Conservation (phyloP, 257 asterid species). For the Pogostemon cablin region DNA sequence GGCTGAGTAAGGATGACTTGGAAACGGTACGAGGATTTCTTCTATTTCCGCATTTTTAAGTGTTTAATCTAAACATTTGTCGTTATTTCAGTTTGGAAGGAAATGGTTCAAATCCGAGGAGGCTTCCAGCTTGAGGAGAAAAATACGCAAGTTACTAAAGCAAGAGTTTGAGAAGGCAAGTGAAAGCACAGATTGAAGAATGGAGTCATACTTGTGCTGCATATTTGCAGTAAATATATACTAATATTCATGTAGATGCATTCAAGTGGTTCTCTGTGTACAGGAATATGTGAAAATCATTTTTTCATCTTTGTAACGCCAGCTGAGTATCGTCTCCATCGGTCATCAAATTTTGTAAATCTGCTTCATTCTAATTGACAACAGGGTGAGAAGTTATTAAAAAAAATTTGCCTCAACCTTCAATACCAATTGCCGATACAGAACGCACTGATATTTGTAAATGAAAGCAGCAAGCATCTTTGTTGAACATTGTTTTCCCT, state of each 20-base stretch:
- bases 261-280: conserved; percentile 15
- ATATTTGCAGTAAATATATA: conserved; percentile 32
- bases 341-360: conserved; percentile 1
- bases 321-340: conserved; percentile 6
- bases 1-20: conserved; percentile 61
- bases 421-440: neutral
- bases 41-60: conserved; percentile 17
- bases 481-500: too few relatives aligned
- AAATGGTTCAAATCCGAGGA: conserved; percentile 78
- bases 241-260: conserved; percentile 3
- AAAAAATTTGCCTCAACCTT: neutral
- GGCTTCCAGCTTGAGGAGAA: conserved; percentile 74
- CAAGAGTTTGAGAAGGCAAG: conserved; percentile 54
- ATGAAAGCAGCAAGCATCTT: neutral
- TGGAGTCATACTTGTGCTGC: conserved; percentile 35
- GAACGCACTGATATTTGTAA: neutral
- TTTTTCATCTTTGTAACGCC: neutral
- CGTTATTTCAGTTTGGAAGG: conserved; percentile 70
- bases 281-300: conserved; percentile 26
- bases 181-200: conserved; percentile 24
- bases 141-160: conserved; percentile 47
- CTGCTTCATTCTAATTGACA: conserved; percentile 20
- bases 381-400: neutral
- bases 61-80: conserved; percentile 12
- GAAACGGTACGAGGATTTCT: conserved; percentile 48